Evolutionary conservation across 2,329 filamentous ascomycete genomes (phyloP).

Genomic region (Pseudohalonectria lignicola): DNA sequence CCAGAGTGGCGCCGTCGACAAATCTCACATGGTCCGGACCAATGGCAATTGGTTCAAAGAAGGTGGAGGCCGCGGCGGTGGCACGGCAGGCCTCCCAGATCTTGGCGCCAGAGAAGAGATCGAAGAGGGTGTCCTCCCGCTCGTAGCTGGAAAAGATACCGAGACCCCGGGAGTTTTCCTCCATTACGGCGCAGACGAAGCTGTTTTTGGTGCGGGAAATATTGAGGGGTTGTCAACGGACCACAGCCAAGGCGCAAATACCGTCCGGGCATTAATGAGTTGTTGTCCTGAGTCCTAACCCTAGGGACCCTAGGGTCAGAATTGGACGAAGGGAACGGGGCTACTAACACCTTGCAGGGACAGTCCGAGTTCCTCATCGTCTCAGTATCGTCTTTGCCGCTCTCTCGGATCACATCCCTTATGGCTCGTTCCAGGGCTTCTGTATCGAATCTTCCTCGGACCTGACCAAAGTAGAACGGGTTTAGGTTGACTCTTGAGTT

Average conservation of each 20-base stretch:
- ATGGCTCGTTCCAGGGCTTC: slow-evolving; percentile 19
- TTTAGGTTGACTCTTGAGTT: slow-evolving; percentile 11
- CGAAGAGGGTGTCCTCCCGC: not conserved
- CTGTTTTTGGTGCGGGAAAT: not conserved
- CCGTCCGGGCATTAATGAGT: too few species aligned
- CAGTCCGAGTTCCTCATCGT: not conserved
- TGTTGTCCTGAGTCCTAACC: too few species aligned
- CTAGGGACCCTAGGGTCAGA: too few species aligned
- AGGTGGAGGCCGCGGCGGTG: not conserved
- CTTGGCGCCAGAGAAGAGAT: not conserved
- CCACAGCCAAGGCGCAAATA: too few species aligned
- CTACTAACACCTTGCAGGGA: not conserved
- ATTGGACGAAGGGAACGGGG: not conserved
- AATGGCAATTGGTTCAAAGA: not conserved
- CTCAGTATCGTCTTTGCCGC: slow-evolving; percentile 4
- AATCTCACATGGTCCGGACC: not conserved
- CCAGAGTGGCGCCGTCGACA: not conserved
- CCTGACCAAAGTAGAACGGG: slow-evolving; percentile 5
- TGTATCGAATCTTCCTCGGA: slow-evolving; percentile 16
- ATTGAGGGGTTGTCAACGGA: not conserved
- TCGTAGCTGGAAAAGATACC: not conserved
- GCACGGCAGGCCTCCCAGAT: not conserved
- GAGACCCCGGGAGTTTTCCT: not conserved
- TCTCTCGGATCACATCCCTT: slow-evolving; percentile 10
- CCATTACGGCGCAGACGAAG: not conserved